Conservation (phyloP, 2,329 filamentous ascomycete species). For the Alternaria arbusti region DNA sequence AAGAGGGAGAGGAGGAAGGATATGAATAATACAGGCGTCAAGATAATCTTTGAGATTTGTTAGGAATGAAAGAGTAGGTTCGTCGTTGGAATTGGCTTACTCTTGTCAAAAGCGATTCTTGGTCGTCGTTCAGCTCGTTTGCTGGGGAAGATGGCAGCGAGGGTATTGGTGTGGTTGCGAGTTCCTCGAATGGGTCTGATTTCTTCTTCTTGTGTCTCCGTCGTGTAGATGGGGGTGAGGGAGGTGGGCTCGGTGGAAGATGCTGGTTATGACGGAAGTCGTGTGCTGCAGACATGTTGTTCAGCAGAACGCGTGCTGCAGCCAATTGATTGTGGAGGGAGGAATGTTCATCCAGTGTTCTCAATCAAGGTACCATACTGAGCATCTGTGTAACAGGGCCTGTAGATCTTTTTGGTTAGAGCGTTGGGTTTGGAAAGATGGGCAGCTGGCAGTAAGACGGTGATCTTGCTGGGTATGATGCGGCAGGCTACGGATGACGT, state of each 20-base stretch:
- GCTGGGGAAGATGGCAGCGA: constrained; percentile 32
- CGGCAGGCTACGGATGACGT: constrained; percentile 20
- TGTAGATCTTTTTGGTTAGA: background rate
- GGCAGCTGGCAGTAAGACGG: background rate
- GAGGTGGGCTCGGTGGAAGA: constrained; percentile 37
- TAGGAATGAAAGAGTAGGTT: background rate
- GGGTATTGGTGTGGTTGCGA: constrained; percentile 30
- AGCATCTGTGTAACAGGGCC: background rate
- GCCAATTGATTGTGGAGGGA: background rate
- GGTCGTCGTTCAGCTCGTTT: constrained; percentile 17
- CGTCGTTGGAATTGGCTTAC: constrained; percentile 18
- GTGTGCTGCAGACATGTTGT: constrained; percentile 23
- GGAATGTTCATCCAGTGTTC: background rate
- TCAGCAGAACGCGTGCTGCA: background rate
- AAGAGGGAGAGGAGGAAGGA: constrained; percentile 70
- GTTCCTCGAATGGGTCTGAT: constrained; percentile 40
- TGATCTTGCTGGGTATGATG: background rate
- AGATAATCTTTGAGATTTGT: constrained; percentile 49
- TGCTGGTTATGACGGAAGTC: constrained; percentile 16
- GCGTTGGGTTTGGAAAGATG: background rate
- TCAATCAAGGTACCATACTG: background rate
- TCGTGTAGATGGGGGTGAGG: constrained; percentile 31
- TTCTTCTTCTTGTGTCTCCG: constrained; percentile 34
- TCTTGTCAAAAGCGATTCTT: constrained; percentile 33
- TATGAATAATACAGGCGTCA: constrained; percentile 69